A percentile compares a stretch with the other conserved stretches of the same genome.
phyloP scores from a whole-genome alignment of 2,329 filamentous ascomycete genomes.

The Apiospora marii region DNA sequence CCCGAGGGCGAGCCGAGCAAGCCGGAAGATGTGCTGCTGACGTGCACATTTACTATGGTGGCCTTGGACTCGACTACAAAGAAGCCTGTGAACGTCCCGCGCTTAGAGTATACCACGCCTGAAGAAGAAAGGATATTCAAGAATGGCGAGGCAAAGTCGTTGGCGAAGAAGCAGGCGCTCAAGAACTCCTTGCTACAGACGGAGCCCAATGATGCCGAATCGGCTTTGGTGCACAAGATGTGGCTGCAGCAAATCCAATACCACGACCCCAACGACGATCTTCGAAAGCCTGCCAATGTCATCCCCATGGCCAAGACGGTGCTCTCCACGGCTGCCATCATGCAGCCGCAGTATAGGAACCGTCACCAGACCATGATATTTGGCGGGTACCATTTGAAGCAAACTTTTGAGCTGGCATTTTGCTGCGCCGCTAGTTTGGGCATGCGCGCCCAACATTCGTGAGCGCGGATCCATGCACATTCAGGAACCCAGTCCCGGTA shows the following conservation, averaged over 20 bases:
- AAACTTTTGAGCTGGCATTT: constrained; percentile 79
- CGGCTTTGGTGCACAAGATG: constrained; percentile 75
- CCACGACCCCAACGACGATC: constrained; percentile 49
- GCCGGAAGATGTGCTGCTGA: constrained; percentile 54
- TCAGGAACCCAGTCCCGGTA: constrained; percentile 78
- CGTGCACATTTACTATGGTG: constrained; percentile 76
- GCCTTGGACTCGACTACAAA: constrained; percentile 74
- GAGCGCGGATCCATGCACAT: constrained; percentile 76
- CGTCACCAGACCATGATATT: constrained; percentile 81
- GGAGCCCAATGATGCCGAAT: constrained; percentile 75
- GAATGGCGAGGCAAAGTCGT: constrained; percentile 65
- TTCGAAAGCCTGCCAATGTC: constrained; percentile 46
- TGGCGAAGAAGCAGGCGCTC: constrained; percentile 68
- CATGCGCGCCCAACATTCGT: constrained; percentile 75
- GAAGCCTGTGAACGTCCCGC: constrained; percentile 66
- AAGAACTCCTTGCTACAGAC: constrained; percentile 70
- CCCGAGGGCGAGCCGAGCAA: constrained; percentile 60
- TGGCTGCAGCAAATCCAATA: constrained; percentile 75
- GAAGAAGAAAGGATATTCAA: constrained; percentile 71
- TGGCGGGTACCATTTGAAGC: constrained; percentile 76
- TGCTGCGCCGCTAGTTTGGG: constrained; percentile 74
- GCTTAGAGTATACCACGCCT: constrained; percentile 64
- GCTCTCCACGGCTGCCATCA: constrained; percentile 70
- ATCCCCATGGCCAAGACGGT: constrained; percentile 68
- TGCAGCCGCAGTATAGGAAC: constrained; percentile 68